Conservation (phyloP, 805 yeast species). For the Cyberlindnera meyerae region DNA sequence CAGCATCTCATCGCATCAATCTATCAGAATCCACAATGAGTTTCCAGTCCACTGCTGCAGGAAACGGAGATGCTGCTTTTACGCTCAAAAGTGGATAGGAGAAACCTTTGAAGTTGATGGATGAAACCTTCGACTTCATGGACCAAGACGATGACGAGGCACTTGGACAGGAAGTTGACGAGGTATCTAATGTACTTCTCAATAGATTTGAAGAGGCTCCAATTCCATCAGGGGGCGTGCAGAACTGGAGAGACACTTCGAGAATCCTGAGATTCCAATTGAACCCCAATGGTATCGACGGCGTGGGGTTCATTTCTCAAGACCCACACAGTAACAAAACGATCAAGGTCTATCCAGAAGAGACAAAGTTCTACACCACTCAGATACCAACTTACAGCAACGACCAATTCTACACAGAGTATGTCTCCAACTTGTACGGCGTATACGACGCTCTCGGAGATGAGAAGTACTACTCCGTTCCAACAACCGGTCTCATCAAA, state of each 20-base stretch:
- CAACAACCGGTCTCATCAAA: conserved; percentile 36
- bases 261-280: conserved; percentile 39
- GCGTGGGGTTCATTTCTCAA: conserved; percentile 36
- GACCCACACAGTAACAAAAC: conserved; percentile 21
- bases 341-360: conserved; percentile 32
- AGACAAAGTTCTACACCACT: conserved; percentile 40
- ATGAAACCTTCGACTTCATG: conserved; percentile 22
- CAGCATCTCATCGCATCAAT: too few species aligned
- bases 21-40: too few species aligned
- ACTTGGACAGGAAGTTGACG: conserved; percentile 23
- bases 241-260: conserved; percentile 30
- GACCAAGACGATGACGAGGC: conserved; percentile 21
- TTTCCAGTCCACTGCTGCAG: conserved; percentile 1
- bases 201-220: conserved; percentile 32
- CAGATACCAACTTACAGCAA: conserved; percentile 35
- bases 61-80: not conserved
- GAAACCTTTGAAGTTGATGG: conserved; percentile 13
- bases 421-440: conserved; percentile 46
- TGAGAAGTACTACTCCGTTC: conserved; percentile 37
- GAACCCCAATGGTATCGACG: conserved; percentile 40
- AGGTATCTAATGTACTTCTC: conserved; percentile 25
- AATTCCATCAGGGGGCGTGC: conserved; percentile 28
- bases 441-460: conserved; percentile 46
- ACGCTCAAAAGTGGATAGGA: not conserved
- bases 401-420: conserved; percentile 39